These are phyloP conservation scores for Phytophthora pseudosyringae DNA, from an alignment of 352 stramenopile genomes.

Conservation along the genomic window DNA sequence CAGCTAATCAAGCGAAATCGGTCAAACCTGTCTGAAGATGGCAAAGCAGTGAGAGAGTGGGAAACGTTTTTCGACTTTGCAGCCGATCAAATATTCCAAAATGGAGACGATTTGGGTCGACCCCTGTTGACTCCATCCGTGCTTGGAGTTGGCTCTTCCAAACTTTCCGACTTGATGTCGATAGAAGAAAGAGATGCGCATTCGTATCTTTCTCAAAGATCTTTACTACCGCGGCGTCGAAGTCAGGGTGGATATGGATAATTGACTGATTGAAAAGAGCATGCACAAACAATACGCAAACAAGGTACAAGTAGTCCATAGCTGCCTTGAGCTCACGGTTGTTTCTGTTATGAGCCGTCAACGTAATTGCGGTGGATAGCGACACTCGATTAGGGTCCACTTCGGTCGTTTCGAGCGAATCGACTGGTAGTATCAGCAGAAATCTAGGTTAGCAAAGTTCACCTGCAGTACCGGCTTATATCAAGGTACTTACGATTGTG, in stretches of 20 bases:
- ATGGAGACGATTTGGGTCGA: conserved; percentile 44
- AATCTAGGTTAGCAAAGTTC: neutral
- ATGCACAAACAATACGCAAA: neutral
- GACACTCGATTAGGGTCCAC: conserved; percentile 62
- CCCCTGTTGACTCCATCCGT: conserved; percentile 44
- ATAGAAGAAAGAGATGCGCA: conserved; percentile 69
- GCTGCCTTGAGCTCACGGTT: conserved; percentile 67
- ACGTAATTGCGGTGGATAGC: conserved; percentile 61
- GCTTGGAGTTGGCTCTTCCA: conserved; percentile 59
- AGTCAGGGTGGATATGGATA: conserved; percentile 78
- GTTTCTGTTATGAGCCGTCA: conserved; percentile 75
- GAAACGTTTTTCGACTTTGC: conserved; percentile 74
- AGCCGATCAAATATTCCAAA: conserved; percentile 56
- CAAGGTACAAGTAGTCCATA: conserved; percentile 55
- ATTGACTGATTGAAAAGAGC: conserved; percentile 52
- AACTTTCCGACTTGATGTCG: conserved; percentile 51
- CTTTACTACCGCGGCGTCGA: conserved; percentile 54
- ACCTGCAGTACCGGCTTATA: neutral
- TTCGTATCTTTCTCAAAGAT: conserved; percentile 56
- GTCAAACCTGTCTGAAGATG: conserved; percentile 50
- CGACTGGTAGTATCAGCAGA: conserved; percentile 23
- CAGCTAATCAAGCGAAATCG: conserved; percentile 48
- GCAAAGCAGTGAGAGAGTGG: conserved; percentile 49
- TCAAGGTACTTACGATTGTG: conserved; percentile 39
- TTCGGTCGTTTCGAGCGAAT: conserved; percentile 39